Percentiles rank a stretch among this genome's conserved stretches.
These are phyloP conservation scores for Volvox africanus DNA, from an alignment of 139 green algal genomes.

Conservation along the genomic window DNA sequence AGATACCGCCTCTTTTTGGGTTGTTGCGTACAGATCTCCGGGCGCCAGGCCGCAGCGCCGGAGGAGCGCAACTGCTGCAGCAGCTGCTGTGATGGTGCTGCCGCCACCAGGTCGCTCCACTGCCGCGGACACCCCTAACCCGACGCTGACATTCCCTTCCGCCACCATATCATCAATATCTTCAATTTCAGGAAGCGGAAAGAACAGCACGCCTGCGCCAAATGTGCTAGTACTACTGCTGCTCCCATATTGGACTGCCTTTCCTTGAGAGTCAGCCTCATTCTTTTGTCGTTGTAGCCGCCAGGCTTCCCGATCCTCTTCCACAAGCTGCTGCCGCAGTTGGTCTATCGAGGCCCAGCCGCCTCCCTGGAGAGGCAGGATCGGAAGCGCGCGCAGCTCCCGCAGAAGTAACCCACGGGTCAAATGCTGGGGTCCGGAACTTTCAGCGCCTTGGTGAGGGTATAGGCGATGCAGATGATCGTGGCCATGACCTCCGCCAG, in stretches of 20 bases:
- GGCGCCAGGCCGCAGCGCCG: slow-evolving; percentile 1
- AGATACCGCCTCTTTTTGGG: not conserved
- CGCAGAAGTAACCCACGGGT: slow-evolving; percentile 32
- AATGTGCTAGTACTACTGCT: no score
- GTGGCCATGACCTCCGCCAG: not conserved
- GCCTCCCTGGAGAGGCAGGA: slow-evolving; percentile 54
- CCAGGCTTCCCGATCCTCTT: not conserved
- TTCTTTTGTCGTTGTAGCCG: not conserved
- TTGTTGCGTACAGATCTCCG: not conserved
- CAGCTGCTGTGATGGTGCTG: not conserved
- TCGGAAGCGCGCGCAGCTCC: slow-evolving; percentile 48
- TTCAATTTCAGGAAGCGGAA: no score
- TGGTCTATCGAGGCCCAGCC: slow-evolving; percentile 10
- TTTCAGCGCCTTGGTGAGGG: not conserved
- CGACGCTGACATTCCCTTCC: not conserved
- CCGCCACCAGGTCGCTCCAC: not conserved
- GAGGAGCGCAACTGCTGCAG: not conserved
- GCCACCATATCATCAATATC: no score
- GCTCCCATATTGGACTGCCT: no score
- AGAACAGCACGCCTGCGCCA: no score
- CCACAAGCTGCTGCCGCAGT: not conserved
- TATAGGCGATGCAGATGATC: not conserved
- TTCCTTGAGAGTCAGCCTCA: no score
- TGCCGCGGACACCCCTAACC: not conserved
- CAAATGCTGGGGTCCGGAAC: not conserved